A percentile compares a stretch with the other conserved stretches of the same genome.
Conservation (phyloP, 2,329 filamentous ascomycete genomes). For the Penicillium hesseltinei region DNA sequence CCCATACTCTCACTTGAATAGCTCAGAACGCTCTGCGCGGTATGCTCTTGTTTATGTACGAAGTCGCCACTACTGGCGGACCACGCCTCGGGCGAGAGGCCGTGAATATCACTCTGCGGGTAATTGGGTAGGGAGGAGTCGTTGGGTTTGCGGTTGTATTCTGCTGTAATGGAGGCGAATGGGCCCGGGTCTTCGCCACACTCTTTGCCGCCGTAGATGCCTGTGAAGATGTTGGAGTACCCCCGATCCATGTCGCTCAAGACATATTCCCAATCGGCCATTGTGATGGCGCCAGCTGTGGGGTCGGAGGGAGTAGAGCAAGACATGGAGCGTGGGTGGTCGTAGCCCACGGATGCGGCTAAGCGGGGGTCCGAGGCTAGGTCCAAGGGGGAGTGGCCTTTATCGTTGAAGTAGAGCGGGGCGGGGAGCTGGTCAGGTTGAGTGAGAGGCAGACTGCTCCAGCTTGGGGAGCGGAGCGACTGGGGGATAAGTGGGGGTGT, state of each 20-base stretch:
- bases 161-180: constrained; percentile 35
- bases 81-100: constrained; percentile 42
- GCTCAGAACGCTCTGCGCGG: constrained; percentile 56
- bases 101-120: constrained; percentile 32
- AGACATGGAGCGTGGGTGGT: constrained; percentile 31
- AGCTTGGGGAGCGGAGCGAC: constrained; percentile 34
- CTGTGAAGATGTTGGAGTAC: constrained; percentile 70
- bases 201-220: constrained; percentile 48
- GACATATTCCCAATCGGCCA: constrained; percentile 78
- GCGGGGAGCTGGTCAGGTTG: constrained; percentile 22
- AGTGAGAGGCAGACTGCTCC: constrained; percentile 26
- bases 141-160: constrained; percentile 31
- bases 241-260: constrained; percentile 77
- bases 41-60: constrained; percentile 25
- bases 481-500: constrained; percentile 27
- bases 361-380: constrained; percentile 40
- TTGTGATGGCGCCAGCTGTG: constrained; percentile 48
- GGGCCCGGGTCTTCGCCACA: constrained; percentile 37
- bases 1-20: constrained; percentile 61
- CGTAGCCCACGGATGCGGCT: constrained; percentile 44
- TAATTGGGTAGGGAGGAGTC: constrained; percentile 17
- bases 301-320: constrained; percentile 47
- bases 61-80: constrained; percentile 41
- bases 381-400: constrained; percentile 20
- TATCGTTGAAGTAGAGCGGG: constrained; percentile 16